Evolutionary conservation across 345 rosid species (phyloP).

Genomic region (Eutrema yunnanense): DNA sequence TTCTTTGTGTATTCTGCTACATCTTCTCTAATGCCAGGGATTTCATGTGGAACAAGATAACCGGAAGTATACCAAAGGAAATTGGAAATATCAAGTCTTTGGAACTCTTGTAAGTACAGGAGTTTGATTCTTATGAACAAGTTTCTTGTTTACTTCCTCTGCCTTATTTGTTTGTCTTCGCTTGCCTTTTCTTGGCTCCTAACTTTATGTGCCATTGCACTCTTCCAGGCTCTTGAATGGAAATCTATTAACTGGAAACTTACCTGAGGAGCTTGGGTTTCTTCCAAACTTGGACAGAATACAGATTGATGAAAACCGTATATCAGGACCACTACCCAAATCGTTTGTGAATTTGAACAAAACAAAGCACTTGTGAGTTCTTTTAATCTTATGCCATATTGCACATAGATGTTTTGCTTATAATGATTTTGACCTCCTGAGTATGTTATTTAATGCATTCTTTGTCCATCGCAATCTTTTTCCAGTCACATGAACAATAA

Average conservation of each 20-base stretch:
- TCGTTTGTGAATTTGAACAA: slow-evolving; percentile 83
- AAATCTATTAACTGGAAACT: slow-evolving; percentile 63
- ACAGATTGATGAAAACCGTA: slow-evolving; percentile 85
- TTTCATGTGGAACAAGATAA: slow-evolving; percentile 90
- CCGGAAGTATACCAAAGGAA: slow-evolving; percentile 84
- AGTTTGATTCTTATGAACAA: neutral
- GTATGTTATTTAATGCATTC: neutral
- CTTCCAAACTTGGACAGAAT: slow-evolving; percentile 84
- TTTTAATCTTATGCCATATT: slow-evolving; percentile 2
- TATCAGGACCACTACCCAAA: slow-evolving; percentile 74
- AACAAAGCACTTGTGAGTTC: slow-evolving; percentile 83
- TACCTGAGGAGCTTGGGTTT: slow-evolving; percentile 88
- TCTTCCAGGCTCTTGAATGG: slow-evolving; percentile 85
- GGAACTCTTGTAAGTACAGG: slow-evolving; percentile 75
- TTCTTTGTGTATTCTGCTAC: neutral
- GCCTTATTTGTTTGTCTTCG: neutral
- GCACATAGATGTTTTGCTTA: neutral
- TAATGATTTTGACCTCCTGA: neutral
- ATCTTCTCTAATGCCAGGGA: slow-evolving; percentile 49
- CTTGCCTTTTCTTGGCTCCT: slow-evolving; percentile 11
- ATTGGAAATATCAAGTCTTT: slow-evolving; percentile 74
- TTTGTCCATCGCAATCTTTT: slow-evolving; percentile 26
- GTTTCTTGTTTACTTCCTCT: neutral
- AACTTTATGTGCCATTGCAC: slow-evolving; percentile 19
- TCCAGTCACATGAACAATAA: slow-evolving; percentile 97